phyloP scores from a whole-genome alignment of 805 yeast genomes.

The Candida golubevii region DNA sequence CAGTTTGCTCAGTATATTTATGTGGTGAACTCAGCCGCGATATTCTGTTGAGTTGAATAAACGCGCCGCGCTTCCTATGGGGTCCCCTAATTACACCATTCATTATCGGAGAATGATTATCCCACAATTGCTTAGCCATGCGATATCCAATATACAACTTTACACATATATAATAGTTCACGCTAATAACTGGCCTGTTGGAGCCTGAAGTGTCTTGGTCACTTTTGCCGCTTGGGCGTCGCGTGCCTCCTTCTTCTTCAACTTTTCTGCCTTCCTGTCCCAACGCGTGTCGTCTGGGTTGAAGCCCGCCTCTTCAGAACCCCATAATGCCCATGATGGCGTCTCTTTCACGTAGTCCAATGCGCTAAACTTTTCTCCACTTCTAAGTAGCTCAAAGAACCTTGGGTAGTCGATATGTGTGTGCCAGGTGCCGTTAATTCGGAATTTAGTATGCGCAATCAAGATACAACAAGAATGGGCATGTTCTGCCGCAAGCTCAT shows the following conservation, averaged over 20 bases:
- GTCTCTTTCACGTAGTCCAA: constrained; percentile 79
- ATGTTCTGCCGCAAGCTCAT: constrained; percentile 90
- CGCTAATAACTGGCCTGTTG: background rate
- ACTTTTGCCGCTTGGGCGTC: constrained; percentile 21
- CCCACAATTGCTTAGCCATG: no score
- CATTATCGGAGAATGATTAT: no score
- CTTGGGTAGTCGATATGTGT: constrained; percentile 83
- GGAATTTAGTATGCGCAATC: constrained; percentile 71
- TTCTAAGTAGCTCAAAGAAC: constrained; percentile 65
- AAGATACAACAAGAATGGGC: constrained; percentile 92
- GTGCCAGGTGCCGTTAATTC: constrained; percentile 70
- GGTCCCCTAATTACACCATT: no score
- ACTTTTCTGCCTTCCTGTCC: constrained; percentile 59
- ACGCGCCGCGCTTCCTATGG: no score
- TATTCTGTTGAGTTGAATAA: no score
- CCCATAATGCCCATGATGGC: constrained; percentile 90
- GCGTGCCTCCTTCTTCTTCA: constrained; percentile 42
- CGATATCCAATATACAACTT: no score
- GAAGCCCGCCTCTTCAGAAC: constrained; percentile 80
- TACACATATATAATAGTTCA: no score
- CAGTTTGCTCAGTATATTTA: no score
- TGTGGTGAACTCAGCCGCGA: no score
- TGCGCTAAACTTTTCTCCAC: constrained; percentile 66
- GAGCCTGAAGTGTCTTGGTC: background rate
- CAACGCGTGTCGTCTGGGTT: constrained; percentile 77